phyloP scores from a whole-genome alignment of 768 basidiomycete genomes.

The Daedaleopsis nitida region DNA sequence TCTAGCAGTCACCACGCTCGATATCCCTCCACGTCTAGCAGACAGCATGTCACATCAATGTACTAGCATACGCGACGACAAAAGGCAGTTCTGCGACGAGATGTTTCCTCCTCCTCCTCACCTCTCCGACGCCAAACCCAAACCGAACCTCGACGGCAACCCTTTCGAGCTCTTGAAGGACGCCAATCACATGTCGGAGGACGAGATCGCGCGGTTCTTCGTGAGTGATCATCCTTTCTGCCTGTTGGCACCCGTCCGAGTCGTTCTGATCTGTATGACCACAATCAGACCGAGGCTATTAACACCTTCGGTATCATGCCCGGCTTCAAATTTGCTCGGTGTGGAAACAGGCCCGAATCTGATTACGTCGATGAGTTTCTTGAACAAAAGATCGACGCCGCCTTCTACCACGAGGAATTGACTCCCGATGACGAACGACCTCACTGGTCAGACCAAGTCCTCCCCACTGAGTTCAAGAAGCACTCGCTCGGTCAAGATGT shows the following conservation, averaged over 20 bases:
- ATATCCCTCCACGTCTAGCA: too few species aligned
- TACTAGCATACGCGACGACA: background rate
- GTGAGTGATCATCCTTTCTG: background rate
- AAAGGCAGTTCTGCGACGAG: background rate
- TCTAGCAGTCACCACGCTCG: too few species aligned
- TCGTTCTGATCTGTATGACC: too few species aligned
- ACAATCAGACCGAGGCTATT: background rate
- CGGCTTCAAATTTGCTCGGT: background rate
- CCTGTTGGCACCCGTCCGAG: background rate
- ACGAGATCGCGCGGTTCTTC: background rate
- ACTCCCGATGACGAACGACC: constrained; percentile 4
- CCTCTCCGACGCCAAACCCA: background rate
- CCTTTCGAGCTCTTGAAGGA: background rate
- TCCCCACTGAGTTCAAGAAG: constrained; percentile 12
- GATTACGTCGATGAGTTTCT: background rate
- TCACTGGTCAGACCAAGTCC: constrained; percentile 13
- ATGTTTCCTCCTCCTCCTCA: background rate
- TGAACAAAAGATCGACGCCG: constrained; percentile 6
- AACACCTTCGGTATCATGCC: background rate
- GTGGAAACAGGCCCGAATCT: background rate
- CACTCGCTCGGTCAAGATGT: background rate
- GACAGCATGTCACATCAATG: too few species aligned
- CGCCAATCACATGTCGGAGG: background rate
- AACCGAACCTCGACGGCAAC: background rate
- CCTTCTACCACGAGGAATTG: background rate